phyloP scores from a whole-genome alignment of 2,329 filamentous ascomycete species.

The Pseudogymnoascus sp. region DNA sequence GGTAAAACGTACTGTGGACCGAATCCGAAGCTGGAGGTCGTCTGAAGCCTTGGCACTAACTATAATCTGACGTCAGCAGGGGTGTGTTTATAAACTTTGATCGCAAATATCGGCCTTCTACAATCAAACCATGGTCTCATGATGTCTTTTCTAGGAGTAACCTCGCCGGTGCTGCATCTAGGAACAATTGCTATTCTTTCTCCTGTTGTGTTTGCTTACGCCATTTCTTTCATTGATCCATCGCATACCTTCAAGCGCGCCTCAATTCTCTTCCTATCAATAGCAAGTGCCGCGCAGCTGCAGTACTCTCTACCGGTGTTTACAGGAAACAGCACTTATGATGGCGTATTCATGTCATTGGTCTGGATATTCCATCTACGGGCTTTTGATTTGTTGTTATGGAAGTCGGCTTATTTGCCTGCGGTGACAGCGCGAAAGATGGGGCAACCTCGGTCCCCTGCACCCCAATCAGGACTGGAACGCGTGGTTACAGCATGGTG shows the following conservation, averaged over 20 bases:
- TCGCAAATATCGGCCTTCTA: background rate
- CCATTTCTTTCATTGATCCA: background rate
- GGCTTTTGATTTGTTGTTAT: background rate
- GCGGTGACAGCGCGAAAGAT: background rate
- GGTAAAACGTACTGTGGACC: background rate
- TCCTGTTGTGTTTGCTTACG: background rate
- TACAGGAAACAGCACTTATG: background rate
- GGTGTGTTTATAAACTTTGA: background rate
- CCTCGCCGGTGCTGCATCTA: background rate
- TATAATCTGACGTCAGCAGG: background rate
- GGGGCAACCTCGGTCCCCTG: background rate
- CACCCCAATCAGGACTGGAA: background rate
- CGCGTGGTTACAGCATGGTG: background rate
- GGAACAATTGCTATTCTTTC: background rate
- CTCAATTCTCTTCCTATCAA: background rate
- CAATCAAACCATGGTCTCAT: background rate
- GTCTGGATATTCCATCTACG: background rate
- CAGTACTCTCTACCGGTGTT: background rate
- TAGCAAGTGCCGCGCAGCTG: background rate
- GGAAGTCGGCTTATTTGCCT: background rate
- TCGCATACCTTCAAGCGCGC: background rate
- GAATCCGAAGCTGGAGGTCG: background rate
- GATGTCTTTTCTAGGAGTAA: background rate
- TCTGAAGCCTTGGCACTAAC: background rate
- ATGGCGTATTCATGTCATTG: constrained; percentile 1